Conservation (phyloP, 1,139 yeast genomes). For the Meyerozyma carpophila region DNA sequence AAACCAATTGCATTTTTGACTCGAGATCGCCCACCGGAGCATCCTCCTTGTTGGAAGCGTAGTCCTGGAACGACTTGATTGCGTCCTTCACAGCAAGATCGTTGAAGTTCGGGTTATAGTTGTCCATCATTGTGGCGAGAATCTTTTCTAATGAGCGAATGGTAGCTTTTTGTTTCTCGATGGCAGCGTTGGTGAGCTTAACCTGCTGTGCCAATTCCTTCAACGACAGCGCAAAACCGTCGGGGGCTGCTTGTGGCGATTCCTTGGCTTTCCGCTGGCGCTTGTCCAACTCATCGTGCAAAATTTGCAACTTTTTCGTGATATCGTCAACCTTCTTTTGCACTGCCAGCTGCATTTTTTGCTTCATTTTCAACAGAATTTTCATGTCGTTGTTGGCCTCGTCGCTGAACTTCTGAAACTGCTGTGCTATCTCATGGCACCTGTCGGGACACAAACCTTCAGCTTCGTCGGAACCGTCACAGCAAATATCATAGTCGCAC, state of each 20-base stretch:
- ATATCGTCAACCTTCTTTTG: conserved; percentile 6
- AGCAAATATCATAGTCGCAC: conserved; percentile 85
- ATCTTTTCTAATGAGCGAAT: conserved; percentile 34
- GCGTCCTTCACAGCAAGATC: conserved; percentile 82
- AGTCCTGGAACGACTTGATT: conserved; percentile 55
- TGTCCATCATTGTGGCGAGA: conserved; percentile 41
- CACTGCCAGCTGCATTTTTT: conserved; percentile 9
- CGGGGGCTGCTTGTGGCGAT: background rate
- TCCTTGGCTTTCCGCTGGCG: background rate
- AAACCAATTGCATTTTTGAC: background rate
- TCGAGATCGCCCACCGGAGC: background rate
- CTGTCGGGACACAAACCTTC: conserved; percentile 46
- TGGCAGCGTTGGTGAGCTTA: conserved; percentile 13
- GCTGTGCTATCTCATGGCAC: conserved; percentile 46
- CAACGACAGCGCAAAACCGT: background rate
- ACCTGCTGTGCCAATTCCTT: conserved; percentile 19
- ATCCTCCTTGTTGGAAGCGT: conserved; percentile 30
- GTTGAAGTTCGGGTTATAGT: conserved; percentile 85
- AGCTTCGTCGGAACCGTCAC: conserved; percentile 92
- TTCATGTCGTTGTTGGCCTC: conserved; percentile 12
- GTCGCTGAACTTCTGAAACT: conserved; percentile 19
- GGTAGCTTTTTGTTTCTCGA: conserved; percentile 11
- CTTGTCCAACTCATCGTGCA: conserved; percentile 22
- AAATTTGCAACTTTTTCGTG: conserved; percentile 18
- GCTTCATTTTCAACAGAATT: conserved; percentile 19